Percentiles rank a stretch among this genome's conserved stretches.
Evolutionary conservation across 176 grass and related monocot genomes (phyloP).

Genomic region (Microstegium vimineum): DNA sequence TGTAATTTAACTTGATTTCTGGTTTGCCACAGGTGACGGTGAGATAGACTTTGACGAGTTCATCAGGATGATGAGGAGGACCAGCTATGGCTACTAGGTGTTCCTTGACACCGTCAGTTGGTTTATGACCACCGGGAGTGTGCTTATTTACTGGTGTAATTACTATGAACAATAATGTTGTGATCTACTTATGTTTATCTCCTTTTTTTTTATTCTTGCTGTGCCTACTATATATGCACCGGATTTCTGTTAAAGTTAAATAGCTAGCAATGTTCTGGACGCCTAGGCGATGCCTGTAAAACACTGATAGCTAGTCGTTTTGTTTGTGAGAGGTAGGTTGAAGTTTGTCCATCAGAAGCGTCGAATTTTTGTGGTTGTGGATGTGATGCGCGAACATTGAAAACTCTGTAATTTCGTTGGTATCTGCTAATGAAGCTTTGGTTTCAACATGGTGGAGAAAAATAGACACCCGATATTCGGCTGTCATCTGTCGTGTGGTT

Average conservation of each 20-base stretch:
- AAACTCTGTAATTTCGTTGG: not conserved
- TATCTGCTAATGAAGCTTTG: too few species aligned
- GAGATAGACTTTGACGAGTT: constrained; percentile 87
- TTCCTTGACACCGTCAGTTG: not conserved
- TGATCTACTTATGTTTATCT: not conserved
- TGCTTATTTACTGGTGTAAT: not conserved
- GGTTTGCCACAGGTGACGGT: constrained; percentile 54
- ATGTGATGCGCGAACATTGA: not conserved
- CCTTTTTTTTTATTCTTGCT: not conserved
- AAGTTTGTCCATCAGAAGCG: too few species aligned
- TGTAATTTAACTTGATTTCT: not conserved
- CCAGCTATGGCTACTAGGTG: constrained; percentile 57
- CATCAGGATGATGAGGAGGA: constrained; percentile 69
- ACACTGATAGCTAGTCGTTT: too few species aligned
- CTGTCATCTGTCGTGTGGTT: not conserved
- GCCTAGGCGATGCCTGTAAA: too few species aligned
- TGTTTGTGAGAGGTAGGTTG: too few species aligned
- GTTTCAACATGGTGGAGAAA: not conserved
- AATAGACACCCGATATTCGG: not conserved
- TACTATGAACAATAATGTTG: not conserved
- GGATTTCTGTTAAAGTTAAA: not conserved
- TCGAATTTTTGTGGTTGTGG: not conserved
- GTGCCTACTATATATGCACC: not conserved
- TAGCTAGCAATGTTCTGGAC: too few species aligned
- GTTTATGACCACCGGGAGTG: not conserved